phyloP scores from a whole-genome alignment of 495 filamentous ascomycete genomes.

The Letharia columbiana region DNA sequence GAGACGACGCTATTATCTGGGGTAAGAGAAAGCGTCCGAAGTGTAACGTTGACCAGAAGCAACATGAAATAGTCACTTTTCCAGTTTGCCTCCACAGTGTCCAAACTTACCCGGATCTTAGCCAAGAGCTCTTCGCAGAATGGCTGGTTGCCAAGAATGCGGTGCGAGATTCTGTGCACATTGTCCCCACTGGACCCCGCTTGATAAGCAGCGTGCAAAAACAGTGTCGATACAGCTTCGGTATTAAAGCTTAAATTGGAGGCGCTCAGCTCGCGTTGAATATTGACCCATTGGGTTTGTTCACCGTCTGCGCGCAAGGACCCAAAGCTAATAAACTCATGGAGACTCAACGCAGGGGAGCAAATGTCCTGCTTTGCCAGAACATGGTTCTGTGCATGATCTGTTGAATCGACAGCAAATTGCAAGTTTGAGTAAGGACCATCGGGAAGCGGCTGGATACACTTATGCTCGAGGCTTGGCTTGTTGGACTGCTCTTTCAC shows the following conservation, averaged over 20 bases:
- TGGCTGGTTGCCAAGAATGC: background rate
- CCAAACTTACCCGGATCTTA: background rate
- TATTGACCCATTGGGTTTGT: conserved; percentile 14
- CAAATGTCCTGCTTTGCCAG: conserved; percentile 12
- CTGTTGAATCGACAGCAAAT: conserved; percentile 2
- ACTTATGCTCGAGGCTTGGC: background rate
- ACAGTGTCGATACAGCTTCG: conserved; percentile 6
- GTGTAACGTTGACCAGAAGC: background rate
- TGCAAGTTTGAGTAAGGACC: conserved; percentile 11
- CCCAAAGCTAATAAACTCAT: conserved; percentile 11
- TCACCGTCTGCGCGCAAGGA: conserved; percentile 15
- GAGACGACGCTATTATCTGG: background rate
- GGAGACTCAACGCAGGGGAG: conserved; percentile 3
- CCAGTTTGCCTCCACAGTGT: conserved; percentile 2
- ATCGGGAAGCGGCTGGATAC: conserved; percentile 4
- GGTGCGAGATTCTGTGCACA: background rate
- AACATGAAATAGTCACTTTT: background rate
- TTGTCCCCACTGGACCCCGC: background rate
- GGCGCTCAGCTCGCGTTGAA: conserved; percentile 13
- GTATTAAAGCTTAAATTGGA: conserved; percentile 11
- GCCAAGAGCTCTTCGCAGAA: conserved; percentile 11
- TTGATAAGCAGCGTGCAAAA: conserved; percentile 7
- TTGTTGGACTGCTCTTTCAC: background rate
- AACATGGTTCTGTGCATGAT: conserved; percentile 13
- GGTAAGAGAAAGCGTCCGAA: background rate